Base-by-base conservation (phyloP, 2,329 filamentous ascomycete genomes). In the Claviceps africana region DNA sequence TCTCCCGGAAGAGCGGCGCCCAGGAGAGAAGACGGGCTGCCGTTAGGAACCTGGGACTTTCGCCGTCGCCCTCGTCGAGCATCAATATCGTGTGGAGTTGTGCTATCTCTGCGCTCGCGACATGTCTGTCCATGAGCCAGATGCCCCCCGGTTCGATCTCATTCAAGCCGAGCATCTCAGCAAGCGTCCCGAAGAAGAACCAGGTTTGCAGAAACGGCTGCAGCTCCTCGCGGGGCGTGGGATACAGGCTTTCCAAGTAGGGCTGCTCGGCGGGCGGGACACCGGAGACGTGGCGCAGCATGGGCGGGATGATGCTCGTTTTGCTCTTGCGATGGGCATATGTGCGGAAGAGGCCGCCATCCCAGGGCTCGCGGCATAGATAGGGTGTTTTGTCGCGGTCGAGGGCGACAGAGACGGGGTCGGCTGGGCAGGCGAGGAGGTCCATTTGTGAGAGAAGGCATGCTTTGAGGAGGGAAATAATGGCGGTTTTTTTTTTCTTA, bases 161-260 rank as follows among this genome's bases (percentile, higher is more conserved):
- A 45, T 64, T 64, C 3, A 63, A 48, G 22, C 59, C 57, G 3
- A 65, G 39, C 30, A 64, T 57, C 50, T 68, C 65, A 5, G 61
- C 57, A 17, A 64, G 31, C 4, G 64, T 53, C 0, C 65, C 65
- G 53, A 67, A 65, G 48, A 60, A 66, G 8, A 68, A 55, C 64
- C 65, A 67, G 7, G 61, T 65, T 50, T 67, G 65, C 15, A 64
- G 47, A 43, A 66, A 63, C 0, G 57, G 50, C 35, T 64, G 54
- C 10, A 61, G 51, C 11, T 62, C 60, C 3, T 53, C 52, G 8
- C 55, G 43, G 8, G 60, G 55, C 3, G 59, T 58, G 2, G 60
- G 54, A 48, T 61, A 53, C 9, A 57, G 43, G n/a, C 19, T 46
- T 39, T 59, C 53, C 3, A 48, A 48, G 25, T 51, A 59, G 8